phyloP scores from a whole-genome alignment of 2,329 filamentous ascomycete species.

The Pestalotiopsis sp. region DNA sequence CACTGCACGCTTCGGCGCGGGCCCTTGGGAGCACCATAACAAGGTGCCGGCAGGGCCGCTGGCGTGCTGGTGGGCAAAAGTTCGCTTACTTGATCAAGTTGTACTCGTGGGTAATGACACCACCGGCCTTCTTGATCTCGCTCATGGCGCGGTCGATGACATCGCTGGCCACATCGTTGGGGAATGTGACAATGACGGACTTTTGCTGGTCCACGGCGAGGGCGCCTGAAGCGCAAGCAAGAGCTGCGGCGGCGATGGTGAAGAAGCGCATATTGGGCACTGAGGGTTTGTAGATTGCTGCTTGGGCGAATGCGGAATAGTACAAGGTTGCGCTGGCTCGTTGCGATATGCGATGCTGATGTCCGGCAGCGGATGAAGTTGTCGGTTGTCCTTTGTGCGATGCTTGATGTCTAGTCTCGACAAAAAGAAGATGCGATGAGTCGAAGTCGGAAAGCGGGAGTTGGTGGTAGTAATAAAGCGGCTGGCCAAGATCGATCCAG shows the following conservation, averaged over 20 bases:
- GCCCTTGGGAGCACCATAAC: too few species aligned
- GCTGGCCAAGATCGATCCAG: neutral
- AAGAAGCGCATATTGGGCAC: constrained; percentile 59
- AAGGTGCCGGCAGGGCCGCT: neutral
- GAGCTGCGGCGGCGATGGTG: constrained; percentile 51
- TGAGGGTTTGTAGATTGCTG: neutral
- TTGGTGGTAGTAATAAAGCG: neutral
- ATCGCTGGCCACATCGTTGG: constrained; percentile 64
- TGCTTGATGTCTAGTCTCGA: neutral
- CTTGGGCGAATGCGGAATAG: neutral
- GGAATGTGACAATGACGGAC: constrained; percentile 77
- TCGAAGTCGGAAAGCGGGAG: neutral
- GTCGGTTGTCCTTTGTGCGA: neutral
- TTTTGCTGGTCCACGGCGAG: constrained; percentile 67
- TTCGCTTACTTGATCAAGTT: constrained; percentile 61
- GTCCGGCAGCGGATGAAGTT: too few species aligned
- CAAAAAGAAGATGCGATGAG: neutral
- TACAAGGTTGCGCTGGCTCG: neutral
- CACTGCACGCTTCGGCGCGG: neutral
- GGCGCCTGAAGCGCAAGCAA: constrained; percentile 59
- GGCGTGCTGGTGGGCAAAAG: neutral
- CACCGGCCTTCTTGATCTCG: constrained; percentile 68
- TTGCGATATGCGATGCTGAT: neutral
- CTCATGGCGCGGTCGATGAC: constrained; percentile 72
- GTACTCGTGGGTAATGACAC: constrained; percentile 79